Evolutionary conservation across 345 rosid species (phyloP), one percentile per base, ranked within the genome.

Genomic region (Aquilaria malaccensis): DNA sequence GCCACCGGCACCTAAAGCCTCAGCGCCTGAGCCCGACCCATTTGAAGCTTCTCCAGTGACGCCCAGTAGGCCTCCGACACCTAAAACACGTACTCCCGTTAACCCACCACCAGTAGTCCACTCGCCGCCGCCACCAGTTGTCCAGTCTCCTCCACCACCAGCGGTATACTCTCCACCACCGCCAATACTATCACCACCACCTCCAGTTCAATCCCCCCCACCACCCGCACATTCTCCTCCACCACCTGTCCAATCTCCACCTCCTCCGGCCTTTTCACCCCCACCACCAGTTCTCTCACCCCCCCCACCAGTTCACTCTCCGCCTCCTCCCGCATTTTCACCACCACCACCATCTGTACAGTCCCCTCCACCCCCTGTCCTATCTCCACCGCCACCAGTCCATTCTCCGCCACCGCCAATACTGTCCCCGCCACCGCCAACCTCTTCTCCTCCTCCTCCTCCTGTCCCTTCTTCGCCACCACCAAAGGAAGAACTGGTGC

Each of bases 381-480:
- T 50, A n/a, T 59, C 79, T 0, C 77, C 80, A 14, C 62, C 78
- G 9, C 76, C 76, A 11, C 78, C 76, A 0, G 54, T 71, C 3
- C 33, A 37, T 11, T 58, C 62, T 2, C 65, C 75, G 22, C 79
- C 77, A 0, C 74, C 81, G 32, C 73, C 61, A 0, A 37, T 59
- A 0, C 11, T 58, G 1, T 68, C 82, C 0, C 77, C 72, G 0
- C 74, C 75, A 0, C 71, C 22, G 22, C 22, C 22, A 22, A 22
- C 22, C 1, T 22, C 22, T 22, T 22, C 22, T 22, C 22, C 22
- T 22, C 22, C 22, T 22, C 22, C 22, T 22, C 22, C 22, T 22
- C 22, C 72, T 0, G 50, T 58, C 22, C 48, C 9, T 10, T 57
- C 74, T 41, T 57, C 67, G 50, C 77, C 83, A 52, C 68, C 84